Conservation (phyloP, 192 early-diverging fungal species). For the Mortierella antarctica region DNA sequence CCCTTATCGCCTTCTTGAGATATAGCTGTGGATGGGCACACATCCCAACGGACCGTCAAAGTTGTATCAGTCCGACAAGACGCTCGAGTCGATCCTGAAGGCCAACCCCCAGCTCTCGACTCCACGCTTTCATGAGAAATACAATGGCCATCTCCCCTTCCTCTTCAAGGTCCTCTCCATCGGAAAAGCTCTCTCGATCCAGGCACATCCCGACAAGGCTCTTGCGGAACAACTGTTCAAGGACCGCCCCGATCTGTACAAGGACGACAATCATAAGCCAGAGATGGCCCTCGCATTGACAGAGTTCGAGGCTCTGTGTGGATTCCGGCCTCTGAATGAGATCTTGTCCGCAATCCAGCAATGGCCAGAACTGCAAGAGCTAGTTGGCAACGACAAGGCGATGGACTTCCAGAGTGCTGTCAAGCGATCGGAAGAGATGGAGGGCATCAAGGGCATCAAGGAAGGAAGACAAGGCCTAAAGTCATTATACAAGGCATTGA, state of each 20-base stretch:
- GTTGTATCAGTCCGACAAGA: conserved; percentile 48
- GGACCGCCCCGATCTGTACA: conserved; percentile 86
- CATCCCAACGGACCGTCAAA: conserved; percentile 91
- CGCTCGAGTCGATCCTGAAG: conserved; percentile 72
- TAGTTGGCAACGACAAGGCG: conserved; percentile 69
- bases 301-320: conserved; percentile 94
- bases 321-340: conserved; percentile 87
- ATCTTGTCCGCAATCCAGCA: conserved; percentile 70
- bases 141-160: conserved; percentile 90
- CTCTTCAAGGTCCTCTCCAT: conserved; percentile 96
- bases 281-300: conserved; percentile 98
- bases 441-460: conserved; percentile 47
- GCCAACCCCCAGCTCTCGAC: conserved; percentile 65
- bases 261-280: conserved; percentile 94
- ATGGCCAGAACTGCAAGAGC: conserved; percentile 83
- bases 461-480: conserved; percentile 58
- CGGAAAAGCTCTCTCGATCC: conserved; percentile 92
- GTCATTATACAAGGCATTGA: conserved; percentile 69
- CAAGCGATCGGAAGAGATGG: conserved; percentile 41
- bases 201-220: conserved; percentile 96
- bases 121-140: conserved; percentile 65
- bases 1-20: background rate
- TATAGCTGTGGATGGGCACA: conserved; percentile 98
- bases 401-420: conserved; percentile 58
- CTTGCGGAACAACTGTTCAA: conserved; percentile 81